These are phyloP conservation scores for Mollisia scopiformis DNA, from an alignment of 2,329 filamentous ascomycete genomes.

Conservation along the genomic window DNA sequence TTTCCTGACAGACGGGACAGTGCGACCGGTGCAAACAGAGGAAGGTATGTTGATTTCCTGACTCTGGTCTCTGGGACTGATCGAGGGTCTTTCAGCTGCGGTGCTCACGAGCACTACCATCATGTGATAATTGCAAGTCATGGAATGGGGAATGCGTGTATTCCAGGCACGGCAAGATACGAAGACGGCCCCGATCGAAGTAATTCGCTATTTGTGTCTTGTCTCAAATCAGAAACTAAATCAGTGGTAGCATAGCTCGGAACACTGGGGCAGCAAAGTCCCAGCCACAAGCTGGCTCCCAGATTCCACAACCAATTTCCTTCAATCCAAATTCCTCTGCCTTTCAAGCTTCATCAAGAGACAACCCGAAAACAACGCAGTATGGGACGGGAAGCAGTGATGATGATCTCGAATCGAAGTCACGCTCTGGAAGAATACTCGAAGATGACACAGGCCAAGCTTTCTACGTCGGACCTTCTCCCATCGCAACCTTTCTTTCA, in stretches of 20 bases:
- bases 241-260: background rate
- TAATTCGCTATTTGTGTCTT: too few species aligned
- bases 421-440: background rate
- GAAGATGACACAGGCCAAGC: background rate
- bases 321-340: background rate
- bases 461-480: slow-evolving; percentile 5
- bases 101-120: slow-evolving; percentile 20
- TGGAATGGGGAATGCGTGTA: slow-evolving; percentile 13
- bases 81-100: slow-evolving; percentile 2
- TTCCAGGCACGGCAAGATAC: slow-evolving; percentile 15
- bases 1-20: background rate
- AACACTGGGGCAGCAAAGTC: too few species aligned
- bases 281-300: background rate
- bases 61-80: background rate
- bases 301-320: background rate
- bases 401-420: background rate
- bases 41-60: background rate
- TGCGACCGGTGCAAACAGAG: slow-evolving; percentile 12
- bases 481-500: slow-evolving; percentile 3
- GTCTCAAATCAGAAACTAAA: too few species aligned
- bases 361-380: background rate
- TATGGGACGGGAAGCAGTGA: background rate
- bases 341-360: background rate
- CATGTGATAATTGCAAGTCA: slow-evolving; percentile 14
- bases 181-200: slow-evolving; percentile 11